Conservation (phyloP, 2,329 filamentous ascomycete genomes). For the Penicillium sumatraense region DNA sequence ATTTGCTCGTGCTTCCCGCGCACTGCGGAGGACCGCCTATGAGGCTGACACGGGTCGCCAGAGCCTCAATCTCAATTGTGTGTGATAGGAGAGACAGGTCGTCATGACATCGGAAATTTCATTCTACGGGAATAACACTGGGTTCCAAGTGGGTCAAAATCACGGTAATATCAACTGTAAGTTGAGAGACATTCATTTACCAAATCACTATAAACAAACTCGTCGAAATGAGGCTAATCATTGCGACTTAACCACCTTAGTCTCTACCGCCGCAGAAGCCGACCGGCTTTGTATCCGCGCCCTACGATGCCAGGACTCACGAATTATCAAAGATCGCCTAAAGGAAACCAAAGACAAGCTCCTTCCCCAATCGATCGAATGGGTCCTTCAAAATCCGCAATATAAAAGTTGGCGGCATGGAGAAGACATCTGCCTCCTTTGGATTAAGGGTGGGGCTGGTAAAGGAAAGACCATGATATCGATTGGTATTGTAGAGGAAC, state of each 20-base stretch:
- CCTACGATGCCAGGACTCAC: slow-evolving; percentile 16
- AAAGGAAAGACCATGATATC: slow-evolving; percentile 51
- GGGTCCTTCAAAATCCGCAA: slow-evolving; percentile 25
- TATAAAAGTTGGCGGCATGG: slow-evolving; percentile 26
- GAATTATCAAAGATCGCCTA: slow-evolving; percentile 13
- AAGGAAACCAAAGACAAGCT: slow-evolving; percentile 26
- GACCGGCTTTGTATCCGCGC: slow-evolving; percentile 8
- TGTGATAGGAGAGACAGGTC: not conserved
- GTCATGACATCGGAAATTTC: too few species aligned
- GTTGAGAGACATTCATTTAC: too few species aligned
- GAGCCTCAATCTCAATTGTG: not conserved
- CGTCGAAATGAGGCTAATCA: too few species aligned
- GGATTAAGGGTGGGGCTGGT: slow-evolving; percentile 43
- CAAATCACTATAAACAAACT: too few species aligned
- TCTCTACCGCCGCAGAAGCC: slow-evolving; percentile 1
- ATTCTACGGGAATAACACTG: too few species aligned
- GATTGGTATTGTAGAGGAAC: slow-evolving; percentile 36
- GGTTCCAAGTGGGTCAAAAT: too few species aligned
- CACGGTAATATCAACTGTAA: too few species aligned
- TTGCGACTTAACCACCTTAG: not conserved
- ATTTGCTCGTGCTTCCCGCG: not conserved
- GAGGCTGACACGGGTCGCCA: not conserved
- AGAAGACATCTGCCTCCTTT: slow-evolving; percentile 34
- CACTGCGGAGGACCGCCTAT: not conserved
- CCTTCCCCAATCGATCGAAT: slow-evolving; percentile 19